These are phyloP conservation scores for Podosphaera fusca DNA, from an alignment of 2,329 filamentous ascomycete genomes.

Conservation along the genomic window DNA sequence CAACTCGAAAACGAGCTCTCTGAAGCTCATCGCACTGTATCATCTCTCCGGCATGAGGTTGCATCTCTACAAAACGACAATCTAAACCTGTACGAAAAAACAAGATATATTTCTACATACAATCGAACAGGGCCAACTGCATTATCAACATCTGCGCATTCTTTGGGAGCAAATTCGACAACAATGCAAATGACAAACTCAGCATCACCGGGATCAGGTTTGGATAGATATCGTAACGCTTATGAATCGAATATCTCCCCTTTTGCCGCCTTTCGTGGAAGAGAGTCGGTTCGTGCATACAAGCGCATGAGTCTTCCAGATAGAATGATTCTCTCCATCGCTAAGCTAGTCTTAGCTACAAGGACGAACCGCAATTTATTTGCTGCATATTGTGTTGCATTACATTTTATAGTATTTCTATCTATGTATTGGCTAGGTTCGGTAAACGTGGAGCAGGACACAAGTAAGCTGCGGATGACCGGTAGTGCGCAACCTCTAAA, in stretches of 20 bases:
- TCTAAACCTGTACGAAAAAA: slow-evolving; percentile 89
- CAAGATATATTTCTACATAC: slow-evolving; percentile 85
- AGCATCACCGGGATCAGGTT: slow-evolving; percentile 37
- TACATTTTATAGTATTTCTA: slow-evolving; percentile 72
- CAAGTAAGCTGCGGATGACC: slow-evolving; percentile 15
- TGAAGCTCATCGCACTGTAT: slow-evolving; percentile 59
- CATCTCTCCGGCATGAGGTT: slow-evolving; percentile 72
- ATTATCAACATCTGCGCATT: slow-evolving; percentile 41
- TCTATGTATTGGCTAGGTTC: slow-evolving; percentile 69
- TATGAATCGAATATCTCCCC: slow-evolving; percentile 93
- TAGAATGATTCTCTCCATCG: slow-evolving; percentile 71
- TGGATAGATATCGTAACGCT: slow-evolving; percentile 72
- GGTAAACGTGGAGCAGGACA: slow-evolving; percentile 33
- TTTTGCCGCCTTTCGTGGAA: slow-evolving; percentile 85
- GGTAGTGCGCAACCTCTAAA: slow-evolving; percentile 18
- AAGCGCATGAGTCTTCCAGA: slow-evolving; percentile 85
- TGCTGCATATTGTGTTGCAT: slow-evolving; percentile 67
- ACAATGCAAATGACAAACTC: slow-evolving; percentile 38
- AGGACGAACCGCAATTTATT: slow-evolving; percentile 83
- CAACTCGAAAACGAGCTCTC: slow-evolving; percentile 81
- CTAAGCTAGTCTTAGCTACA: slow-evolving; percentile 73
- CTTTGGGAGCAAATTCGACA: slow-evolving; percentile 51
- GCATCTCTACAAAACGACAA: slow-evolving; percentile 90
- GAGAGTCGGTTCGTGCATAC: slow-evolving; percentile 75
- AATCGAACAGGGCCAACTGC: slow-evolving; percentile 42